Base-by-base conservation (phyloP, 2,329 filamentous ascomycete species). In the Diaporthe sp. region DNA sequence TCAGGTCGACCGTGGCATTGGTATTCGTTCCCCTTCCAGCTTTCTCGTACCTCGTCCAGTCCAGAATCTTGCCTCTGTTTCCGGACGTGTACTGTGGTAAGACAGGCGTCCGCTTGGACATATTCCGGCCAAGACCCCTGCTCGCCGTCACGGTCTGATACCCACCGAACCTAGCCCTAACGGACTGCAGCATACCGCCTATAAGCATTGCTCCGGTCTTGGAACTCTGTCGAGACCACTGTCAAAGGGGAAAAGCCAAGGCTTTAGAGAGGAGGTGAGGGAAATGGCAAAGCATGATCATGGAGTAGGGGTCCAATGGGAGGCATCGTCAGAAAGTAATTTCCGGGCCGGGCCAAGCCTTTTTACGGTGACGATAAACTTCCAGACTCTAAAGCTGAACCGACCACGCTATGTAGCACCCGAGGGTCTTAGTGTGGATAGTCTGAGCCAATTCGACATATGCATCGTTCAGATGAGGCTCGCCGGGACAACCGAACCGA, bases 321-420 rank as follows among this genome's bases (percentile, higher is more conserved):
- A 53, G 34, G 51, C n/a, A 22, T 22, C 31, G 34, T 53, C 28
- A n/a, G 51, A 22, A 68, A 42, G 34, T 42, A 70, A 51, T 53
- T 70, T 55, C 47, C 65, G 65, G 31, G 49, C 47, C 65, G n/a
- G 63, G 65, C 34, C 65, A 70, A 70, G 65, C 49, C 65, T 70
- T 55, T 70, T 70, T 25, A 34, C 17, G 49, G 37, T 53, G 34
- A 13, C 34, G 34, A 70, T 39, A 20, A 22, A 55, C 47, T 53
- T 42, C 13, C 49, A 53, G 63, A 42, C 34, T 70, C 51, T 20
- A 55, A 42, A 25, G 65, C 34, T 28, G 15, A 39, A 37, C 65
- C 34, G 13, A 25, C 55, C 65, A 70, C 65, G 47, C 49, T n/a
- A n/a, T 42, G 63, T 31, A 28, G 65, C 34, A 70, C 47, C 47